These are phyloP conservation scores for Metrosideros polymorpha DNA, from an alignment of 441 rosid species.

Conservation along the genomic window DNA sequence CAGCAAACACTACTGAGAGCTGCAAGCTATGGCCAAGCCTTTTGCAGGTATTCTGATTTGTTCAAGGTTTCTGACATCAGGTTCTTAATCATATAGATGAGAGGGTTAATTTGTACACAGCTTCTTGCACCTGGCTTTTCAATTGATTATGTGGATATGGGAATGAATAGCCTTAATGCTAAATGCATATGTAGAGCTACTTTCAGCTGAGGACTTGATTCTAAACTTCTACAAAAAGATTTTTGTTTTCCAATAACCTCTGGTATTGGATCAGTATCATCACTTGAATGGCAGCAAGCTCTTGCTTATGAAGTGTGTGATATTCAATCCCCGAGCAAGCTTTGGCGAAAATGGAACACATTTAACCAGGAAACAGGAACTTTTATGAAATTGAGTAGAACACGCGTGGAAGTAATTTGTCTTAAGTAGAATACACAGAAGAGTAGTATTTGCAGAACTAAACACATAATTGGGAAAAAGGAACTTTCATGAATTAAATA, in stretches of 20 bases:
- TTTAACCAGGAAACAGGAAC: neutral
- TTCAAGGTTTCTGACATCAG: neutral
- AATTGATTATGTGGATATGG: neutral
- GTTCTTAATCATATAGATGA: neutral
- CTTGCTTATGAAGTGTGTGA: neutral
- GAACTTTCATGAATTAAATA: neutral
- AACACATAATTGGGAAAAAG: neutral
- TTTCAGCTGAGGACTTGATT: neutral
- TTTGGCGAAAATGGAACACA: neutral
- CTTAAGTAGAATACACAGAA: neutral
- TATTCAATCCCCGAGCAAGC: neutral
- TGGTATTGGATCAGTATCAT: neutral
- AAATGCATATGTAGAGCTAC: neutral
- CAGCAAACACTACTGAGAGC: conserved; percentile 84
- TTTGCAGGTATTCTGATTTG: conserved; percentile 60
- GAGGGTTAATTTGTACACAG: neutral
- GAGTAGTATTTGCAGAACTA: neutral
- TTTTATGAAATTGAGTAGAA: neutral
- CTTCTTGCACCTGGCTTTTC: neutral
- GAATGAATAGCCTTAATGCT: neutral
- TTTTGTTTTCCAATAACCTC: neutral
- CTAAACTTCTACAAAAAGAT: neutral
- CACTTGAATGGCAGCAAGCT: neutral
- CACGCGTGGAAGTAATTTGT: neutral
- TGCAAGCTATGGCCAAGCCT: conserved; percentile 99